These are phyloP conservation scores for Fusarium heterosporum DNA, from an alignment of 2,329 filamentous ascomycete species.

Conservation along the genomic window DNA sequence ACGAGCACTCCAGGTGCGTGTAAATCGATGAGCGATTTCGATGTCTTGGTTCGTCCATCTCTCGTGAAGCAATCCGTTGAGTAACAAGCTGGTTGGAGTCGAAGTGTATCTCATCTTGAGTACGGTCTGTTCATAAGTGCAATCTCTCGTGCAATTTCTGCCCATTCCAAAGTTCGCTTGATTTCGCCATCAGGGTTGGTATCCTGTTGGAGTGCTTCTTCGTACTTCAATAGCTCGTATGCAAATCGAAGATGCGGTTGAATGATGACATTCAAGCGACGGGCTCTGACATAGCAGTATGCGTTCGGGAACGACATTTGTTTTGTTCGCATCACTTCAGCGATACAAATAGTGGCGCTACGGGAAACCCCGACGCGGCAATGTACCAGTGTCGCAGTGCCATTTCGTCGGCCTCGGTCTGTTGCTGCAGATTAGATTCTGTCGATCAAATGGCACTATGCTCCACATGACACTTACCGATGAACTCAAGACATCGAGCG, in stretches of 20 bases:
- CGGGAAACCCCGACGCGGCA: conserved; percentile 96
- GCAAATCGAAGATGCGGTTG: conserved; percentile 95
- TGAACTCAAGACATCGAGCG: conserved; percentile 86
- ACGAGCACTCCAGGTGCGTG: conserved; percentile 2
- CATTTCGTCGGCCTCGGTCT: conserved; percentile 83
- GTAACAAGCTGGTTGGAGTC: not conserved
- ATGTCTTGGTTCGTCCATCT: not conserved
- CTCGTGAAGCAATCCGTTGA: not conserved
- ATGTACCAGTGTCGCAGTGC: conserved; percentile 90
- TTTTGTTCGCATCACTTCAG: conserved; percentile 92
- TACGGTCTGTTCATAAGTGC: conserved; percentile 97
- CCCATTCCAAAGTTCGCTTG: conserved; percentile 90
- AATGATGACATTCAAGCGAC: conserved; percentile 96
- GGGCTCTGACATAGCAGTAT: conserved; percentile 95
- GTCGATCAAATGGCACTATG: not conserved
- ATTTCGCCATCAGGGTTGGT: conserved; percentile 59
- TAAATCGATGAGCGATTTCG: not conserved
- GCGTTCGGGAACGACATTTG: conserved; percentile 88
- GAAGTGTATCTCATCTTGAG: conserved; percentile 64
- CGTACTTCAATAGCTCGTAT: conserved; percentile 96
- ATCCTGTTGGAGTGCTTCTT: conserved; percentile 76
- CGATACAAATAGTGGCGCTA: conserved; percentile 97
- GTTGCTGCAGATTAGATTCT: conserved; percentile 25
- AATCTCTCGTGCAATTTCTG: conserved; percentile 87
- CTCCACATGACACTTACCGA: conserved; percentile 73